A percentile compares a stretch with the other conserved stretches of the same genome.
Conservation (phyloP, 768 basidiomycete species). For the Plicaturopsis crispa region DNA sequence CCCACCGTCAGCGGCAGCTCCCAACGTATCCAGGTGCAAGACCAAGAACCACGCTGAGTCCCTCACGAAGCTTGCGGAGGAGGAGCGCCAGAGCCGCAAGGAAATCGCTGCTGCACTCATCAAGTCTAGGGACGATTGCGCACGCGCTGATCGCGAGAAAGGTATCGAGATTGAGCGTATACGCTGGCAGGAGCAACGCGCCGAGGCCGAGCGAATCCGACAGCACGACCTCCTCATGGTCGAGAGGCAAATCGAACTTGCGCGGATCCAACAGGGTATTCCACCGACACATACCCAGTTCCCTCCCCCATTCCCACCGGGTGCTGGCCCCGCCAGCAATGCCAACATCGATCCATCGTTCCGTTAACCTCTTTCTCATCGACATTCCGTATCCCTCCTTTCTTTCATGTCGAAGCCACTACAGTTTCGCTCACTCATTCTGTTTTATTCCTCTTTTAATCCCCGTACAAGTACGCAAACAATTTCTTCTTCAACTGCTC, state of each 20-base stretch:
- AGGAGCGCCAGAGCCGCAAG: not conserved
- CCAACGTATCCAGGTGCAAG: not conserved
- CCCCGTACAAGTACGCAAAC: constrained; percentile 3
- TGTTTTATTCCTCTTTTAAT: not conserved
- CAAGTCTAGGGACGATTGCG: not conserved
- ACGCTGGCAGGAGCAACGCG: not conserved
- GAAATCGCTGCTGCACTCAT: not conserved
- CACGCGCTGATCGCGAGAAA: not conserved
- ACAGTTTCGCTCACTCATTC: not conserved
- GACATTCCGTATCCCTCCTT: not conserved
- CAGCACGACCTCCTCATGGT: constrained; percentile 6
- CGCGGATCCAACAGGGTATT: not conserved
- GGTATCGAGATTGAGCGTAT: not conserved
- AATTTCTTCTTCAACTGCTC: constrained; percentile 14
- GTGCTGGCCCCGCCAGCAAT: not conserved
- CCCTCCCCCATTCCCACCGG: not conserved
- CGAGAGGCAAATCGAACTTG: constrained; percentile 5
- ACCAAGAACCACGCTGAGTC: not conserved
- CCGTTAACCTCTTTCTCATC: not conserved
- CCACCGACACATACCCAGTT: not conserved
- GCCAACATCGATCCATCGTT: not conserved
- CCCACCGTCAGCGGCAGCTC: not conserved
- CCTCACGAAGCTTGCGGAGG: not conserved
- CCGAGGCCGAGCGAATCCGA: constrained; percentile 4
- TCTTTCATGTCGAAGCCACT: not conserved